Base-by-base conservation (phyloP, 106 monocot genomes). In the Platanthera zijinensis region DNA sequence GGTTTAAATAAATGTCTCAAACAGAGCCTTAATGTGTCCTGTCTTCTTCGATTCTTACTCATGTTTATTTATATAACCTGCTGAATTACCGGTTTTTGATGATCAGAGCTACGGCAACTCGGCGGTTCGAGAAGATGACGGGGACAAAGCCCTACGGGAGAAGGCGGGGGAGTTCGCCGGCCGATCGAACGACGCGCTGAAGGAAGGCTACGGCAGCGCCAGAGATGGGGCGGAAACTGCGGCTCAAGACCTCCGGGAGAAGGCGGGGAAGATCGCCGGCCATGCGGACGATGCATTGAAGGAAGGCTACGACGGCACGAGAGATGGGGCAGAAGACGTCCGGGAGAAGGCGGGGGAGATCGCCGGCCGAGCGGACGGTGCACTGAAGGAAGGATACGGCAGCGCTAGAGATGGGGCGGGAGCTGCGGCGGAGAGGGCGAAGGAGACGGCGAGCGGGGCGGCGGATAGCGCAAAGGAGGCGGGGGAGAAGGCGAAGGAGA, bases 401-500 rank as follows among this genome's bases (percentile, higher is more conserved):
- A 30, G 14, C 5, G 80, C 54, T 2, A 75, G 13, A 0, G 80
- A 80, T 47, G 15, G 69, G 6, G 80, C 48, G 18, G 63, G 66
- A 50, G 8, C 19, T 10, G 14, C 74, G 50, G 80, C 30, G 51
- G 74, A 74, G 64, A 80, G 62, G 62, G 80, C 80, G 61, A 80
- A 80, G 80, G n/a, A 80, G 67, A 75, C 51, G 59, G 75, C 53
- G 51, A 30, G 69, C 52, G 80, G 51, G 2, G 80, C 74, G 22
- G 74, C 74, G 80, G 74, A 52, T 4, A 54, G 61, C 14, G 73
- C 72, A n/a, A n/a, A n/a, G n/a, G n/a, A n/a, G n/a, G n/a, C n/a
- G n/a, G n/a, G n/a, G n/a, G n/a, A n/a, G n/a, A n/a, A n/a, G n/a
- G n/a, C n/a, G 19, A 75, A 80, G 74, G 74, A 80, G 74, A 68